Evolutionary conservation across 1,139 yeast genomes (phyloP).

Genomic region (Saccharomyces hybrid): DNA sequence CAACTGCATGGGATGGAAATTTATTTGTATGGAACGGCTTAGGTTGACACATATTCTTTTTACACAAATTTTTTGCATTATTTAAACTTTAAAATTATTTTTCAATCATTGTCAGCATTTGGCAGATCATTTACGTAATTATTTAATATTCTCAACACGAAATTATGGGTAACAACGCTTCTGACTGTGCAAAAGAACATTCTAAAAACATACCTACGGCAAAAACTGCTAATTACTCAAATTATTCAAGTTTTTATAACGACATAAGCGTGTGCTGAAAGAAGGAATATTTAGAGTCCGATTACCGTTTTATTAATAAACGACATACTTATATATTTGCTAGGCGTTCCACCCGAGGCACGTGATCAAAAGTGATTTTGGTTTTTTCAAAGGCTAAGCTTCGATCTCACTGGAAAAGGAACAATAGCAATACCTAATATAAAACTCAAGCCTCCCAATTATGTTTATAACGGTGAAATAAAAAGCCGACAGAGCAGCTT

Average conservation of each 20-base stretch:
- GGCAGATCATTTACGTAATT: background rate
- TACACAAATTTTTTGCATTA: background rate
- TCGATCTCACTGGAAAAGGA: background rate
- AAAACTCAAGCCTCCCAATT: background rate
- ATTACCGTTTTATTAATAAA: background rate
- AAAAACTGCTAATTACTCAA: background rate
- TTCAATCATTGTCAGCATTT: background rate
- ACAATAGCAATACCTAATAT: background rate
- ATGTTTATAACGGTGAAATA: background rate
- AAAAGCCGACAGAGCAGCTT: background rate
- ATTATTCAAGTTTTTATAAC: no score
- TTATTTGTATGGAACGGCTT: slow-evolving; percentile 81
- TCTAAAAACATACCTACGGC: background rate
- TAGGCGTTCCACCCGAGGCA: background rate
- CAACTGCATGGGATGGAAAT: slow-evolving; percentile 97
- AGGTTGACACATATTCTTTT: background rate
- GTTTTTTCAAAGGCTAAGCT: background rate
- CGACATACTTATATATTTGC: background rate
- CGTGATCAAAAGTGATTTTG: background rate
- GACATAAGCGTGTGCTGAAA: background rate
- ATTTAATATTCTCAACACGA: background rate
- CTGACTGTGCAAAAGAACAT: background rate
- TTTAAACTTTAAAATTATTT: background rate
- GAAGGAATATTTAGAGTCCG: background rate
- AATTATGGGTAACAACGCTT: background rate